Conservation (phyloP, 768 basidiomycete genomes). For the Phaeolepiota aurea region DNA sequence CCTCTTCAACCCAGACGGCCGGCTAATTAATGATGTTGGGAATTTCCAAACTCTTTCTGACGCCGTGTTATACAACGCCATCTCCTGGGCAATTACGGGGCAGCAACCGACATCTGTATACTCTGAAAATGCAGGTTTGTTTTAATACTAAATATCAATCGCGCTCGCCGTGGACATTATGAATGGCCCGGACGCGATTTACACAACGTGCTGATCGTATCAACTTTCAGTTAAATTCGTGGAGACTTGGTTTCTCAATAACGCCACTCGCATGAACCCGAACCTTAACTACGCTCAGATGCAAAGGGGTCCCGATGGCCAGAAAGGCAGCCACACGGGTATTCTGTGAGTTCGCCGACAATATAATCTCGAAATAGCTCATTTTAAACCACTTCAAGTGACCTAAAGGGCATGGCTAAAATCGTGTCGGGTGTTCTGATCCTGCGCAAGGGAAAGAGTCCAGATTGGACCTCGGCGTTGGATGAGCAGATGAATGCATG, state of each 20-base stretch:
- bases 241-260: conserved; percentile 53
- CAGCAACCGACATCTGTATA: conserved; percentile 26
- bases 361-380: not conserved
- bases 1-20: conserved; percentile 56
- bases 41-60: conserved; percentile 48
- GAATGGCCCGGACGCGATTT: no score
- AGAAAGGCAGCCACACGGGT: conserved; percentile 41
- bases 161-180: no score
- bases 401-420: conserved; percentile 52
- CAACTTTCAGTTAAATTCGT: conserved; percentile 31
- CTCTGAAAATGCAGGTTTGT: conserved; percentile 31
- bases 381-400: conserved; percentile 16
- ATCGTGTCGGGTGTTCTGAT: conserved; percentile 44
- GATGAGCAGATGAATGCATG: conserved; percentile 42
- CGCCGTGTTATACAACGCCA: conserved; percentile 51
- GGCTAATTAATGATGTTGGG: conserved; percentile 46
- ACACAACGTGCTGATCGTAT: no score
- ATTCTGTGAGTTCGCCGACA: conserved; percentile 34
- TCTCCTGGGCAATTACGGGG: conserved; percentile 40
- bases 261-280: conserved; percentile 53
- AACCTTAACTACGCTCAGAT: conserved; percentile 54
- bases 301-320: conserved; percentile 28
- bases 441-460: conserved; percentile 37
- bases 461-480: conserved; percentile 46
- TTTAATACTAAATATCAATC: not conserved